A percentile compares a stretch with the other conserved stretches of the same genome.
These are phyloP conservation scores for Perkinsela sp. DNA, from an alignment of 208 protist species.

Conservation along the genomic window DNA sequence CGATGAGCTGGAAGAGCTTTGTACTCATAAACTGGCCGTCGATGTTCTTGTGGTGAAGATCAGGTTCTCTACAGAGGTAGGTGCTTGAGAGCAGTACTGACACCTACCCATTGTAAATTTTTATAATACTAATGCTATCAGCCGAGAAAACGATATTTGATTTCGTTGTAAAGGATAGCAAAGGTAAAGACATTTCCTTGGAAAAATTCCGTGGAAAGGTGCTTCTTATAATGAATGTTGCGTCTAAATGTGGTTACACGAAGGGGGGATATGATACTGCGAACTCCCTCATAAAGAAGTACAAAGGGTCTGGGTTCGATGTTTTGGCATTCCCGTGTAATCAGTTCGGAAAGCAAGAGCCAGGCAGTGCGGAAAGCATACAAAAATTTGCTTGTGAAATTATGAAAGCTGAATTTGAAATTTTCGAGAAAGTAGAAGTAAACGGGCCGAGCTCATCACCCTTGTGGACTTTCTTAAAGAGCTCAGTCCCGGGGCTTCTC, in stretches of 20 bases:
- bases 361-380: constrained; percentile 33
- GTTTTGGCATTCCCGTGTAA: constrained; percentile 72
- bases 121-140: no score
- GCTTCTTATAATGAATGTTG: constrained; percentile 68
- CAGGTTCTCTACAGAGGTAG: no score
- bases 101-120: no score
- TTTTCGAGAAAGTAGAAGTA: constrained; percentile 64
- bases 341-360: constrained; percentile 52
- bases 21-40: no score
- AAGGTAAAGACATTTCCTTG: not conserved
- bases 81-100: no score
- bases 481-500: constrained; percentile 16
- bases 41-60: no score
- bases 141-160: not conserved
- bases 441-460: constrained; percentile 43
- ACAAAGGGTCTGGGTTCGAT: constrained; percentile 41
- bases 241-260: constrained; percentile 60
- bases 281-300: constrained; percentile 45
- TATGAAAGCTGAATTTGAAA: constrained; percentile 40
- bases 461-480: constrained; percentile 49
- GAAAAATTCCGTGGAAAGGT: constrained; percentile 29
- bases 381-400: constrained; percentile 21
- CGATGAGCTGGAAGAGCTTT: no score
- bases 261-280: constrained; percentile 38
- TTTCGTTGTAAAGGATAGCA: not conserved